Percentiles rank a stretch among this genome's conserved stretches.
Evolutionary conservation across 257 asterid genomes (phyloP).

Genomic region (Gentiana macrophylla): DNA sequence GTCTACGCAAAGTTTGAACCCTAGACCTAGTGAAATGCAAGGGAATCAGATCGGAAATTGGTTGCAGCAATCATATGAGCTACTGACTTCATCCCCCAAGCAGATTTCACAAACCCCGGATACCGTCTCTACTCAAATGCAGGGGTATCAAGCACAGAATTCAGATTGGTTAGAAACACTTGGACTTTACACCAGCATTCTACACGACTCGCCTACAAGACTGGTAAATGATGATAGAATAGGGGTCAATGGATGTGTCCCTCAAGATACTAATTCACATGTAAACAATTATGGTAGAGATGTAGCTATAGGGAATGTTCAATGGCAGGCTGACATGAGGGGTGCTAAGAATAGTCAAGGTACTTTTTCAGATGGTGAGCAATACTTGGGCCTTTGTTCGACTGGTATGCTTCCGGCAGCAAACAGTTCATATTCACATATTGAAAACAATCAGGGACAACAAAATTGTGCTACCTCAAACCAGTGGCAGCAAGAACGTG

Average conservation of each 20-base stretch:
- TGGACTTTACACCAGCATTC: constrained; percentile 13
- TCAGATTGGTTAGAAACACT: constrained; percentile 16
- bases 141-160: constrained; percentile 9
- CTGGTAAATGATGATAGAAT: constrained; percentile 6
- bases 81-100: neutral
- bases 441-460: constrained; percentile 16
- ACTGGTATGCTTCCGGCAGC: constrained; percentile 8
- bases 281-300: constrained; percentile 15
- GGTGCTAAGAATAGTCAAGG: constrained; percentile 17
- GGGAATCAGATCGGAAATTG: neutral
- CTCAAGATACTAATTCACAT: constrained; percentile 18
- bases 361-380: constrained; percentile 10
- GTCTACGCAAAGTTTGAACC: too few species aligned
- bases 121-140: neutral
- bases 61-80: neutral
- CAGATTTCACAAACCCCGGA: neutral
- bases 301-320: constrained; percentile 17
- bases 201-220: constrained; percentile 7
- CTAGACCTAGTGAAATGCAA: neutral
- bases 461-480: constrained; percentile 13
- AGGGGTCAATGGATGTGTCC: constrained; percentile 5
- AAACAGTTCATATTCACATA: constrained; percentile 23
- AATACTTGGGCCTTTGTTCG: constrained; percentile 8
- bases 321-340: constrained; percentile 32
- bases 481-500: constrained; percentile 15